Base-by-base conservation (phyloP, 1,284 basidiomycete genomes). In the Marasmius tenuissimus region DNA sequence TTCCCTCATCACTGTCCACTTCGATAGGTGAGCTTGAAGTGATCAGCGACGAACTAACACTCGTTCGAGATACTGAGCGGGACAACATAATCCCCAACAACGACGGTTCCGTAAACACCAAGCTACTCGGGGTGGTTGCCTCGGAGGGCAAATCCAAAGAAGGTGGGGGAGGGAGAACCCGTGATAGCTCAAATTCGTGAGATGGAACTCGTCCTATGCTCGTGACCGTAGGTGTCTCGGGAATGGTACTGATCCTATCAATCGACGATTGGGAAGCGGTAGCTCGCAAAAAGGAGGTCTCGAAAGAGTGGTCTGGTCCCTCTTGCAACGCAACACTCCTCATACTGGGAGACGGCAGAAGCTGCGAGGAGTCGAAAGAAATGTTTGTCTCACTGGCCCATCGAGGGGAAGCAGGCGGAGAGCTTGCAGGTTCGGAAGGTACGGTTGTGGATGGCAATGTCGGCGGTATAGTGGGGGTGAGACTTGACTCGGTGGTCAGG, bases 351-450 rank as follows among this genome's bases (percentile, higher is more conserved):
- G 89, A 90, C 0, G 89, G 86, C 10, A 77, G 77, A 22, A 92
- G 75, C 16, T 88, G 73, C 0, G 87, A 87, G 0, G 89, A 89
- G 39, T 91, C 89, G 64, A 88, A 92, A 0, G 89, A 88, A 9
- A 76, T 67, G 62, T 90, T 84, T 0, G 85, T 85, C 66, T 86
- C 85, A 3, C 79, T 73, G 9, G 80, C 83, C 87, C 87, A 89
- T 35, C 77, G 53, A 39, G 54, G 50, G 47, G 62, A 40, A 11
- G 56, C 27, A 48, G 53, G 50, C 4, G 58, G 59, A 61, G 35
- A 53, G 45, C 35, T 53, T 58, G 49, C 60, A 22, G 58, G 55
- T 58, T 22, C 57, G 7, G 60, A 45, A 52, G 59, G 51, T 5
- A 61, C 12, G 18, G 53, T 65, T 11, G 48, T 52, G 3, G 59